These are phyloP conservation scores for Apiospora rasikravindrae DNA, from an alignment of 2,329 filamentous ascomycete species.

Conservation along the genomic window DNA sequence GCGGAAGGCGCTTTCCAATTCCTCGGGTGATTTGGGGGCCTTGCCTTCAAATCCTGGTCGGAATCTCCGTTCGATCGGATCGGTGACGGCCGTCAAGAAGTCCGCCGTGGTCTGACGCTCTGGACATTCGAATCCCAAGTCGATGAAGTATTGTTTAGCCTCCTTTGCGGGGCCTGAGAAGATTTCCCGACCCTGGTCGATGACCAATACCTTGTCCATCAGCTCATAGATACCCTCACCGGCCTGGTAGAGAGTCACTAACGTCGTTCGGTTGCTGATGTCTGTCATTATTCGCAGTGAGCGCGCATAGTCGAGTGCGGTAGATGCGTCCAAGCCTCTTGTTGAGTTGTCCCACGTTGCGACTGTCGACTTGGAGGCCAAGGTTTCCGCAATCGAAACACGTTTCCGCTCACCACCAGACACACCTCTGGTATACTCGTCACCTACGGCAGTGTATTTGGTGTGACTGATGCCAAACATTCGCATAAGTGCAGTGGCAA, in stretches of 20 bases:
- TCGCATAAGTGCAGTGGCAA: constrained; percentile 72
- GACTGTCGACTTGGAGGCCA: constrained; percentile 75
- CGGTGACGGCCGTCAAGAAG: constrained; percentile 78
- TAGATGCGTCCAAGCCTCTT: constrained; percentile 78
- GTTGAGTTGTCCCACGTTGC: constrained; percentile 84
- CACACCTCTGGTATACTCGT: constrained; percentile 73
- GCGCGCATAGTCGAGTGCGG: constrained; percentile 77
- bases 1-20: constrained; percentile 70
- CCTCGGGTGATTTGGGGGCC: constrained; percentile 71
- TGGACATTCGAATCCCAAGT: constrained; percentile 68
- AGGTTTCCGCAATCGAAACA: constrained; percentile 78
- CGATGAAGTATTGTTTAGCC: constrained; percentile 69
- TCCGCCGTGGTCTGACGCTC: constrained; percentile 72
- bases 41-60: constrained; percentile 67
- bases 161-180: constrained; percentile 68
- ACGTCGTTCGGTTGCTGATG: constrained; percentile 65
- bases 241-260: constrained; percentile 46
- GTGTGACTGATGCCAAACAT: constrained; percentile 84
- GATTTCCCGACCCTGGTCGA: constrained; percentile 67
- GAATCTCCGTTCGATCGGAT: constrained; percentile 73
- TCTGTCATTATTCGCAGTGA: constrained; percentile 76
- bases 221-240: constrained; percentile 50
- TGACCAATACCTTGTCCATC: constrained; percentile 82
- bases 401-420: constrained; percentile 83
- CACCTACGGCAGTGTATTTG: constrained; percentile 75